Base-by-base conservation (phyloP, 108 stramenopile species). In the Nannochloropsis granulata region DNA sequence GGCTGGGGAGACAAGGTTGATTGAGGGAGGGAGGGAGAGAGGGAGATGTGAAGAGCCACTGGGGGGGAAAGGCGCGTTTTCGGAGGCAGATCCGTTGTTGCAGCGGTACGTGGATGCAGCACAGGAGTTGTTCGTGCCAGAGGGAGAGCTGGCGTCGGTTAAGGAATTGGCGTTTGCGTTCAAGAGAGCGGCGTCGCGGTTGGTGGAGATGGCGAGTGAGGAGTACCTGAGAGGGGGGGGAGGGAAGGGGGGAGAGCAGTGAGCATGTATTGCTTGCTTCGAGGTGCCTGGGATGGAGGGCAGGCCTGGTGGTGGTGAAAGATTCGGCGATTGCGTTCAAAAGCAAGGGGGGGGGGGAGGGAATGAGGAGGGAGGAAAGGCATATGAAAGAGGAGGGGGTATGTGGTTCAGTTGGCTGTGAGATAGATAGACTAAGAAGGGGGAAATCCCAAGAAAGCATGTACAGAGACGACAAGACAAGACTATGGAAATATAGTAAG, bases 161-260 rank as follows among this genome's bases (percentile, higher is more conserved):
- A 71, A 71, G n/a, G 95, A 96, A 83, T 94, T 95, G 91, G 94
- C 92, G 25, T 96, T 96, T 91, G 94, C 95, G 13, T 96, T 94
- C 88, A 94, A 95, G 90, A 91, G 95, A 43, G 94, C 94, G 16
- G 85, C 91, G 21, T 93, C 92, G 81, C 90, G 95, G 81, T 86
- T 96, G 89, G 91, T 93, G 79, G 95, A 96, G 91, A 96, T 96
- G 95, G 91, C 91, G 78, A 91, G 89, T 43, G 84, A 88, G 79
- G 90, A 79, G 16, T 96, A 95, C 79, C 10, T 16, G 56, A 71
- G n/a, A 16, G 56, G 11, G 56, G 56, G 56, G 56, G n/a, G 7
- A 71, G 56, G 56, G 56, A 71, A 11, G 56, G 56, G n/a, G 21
- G 11, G 56, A 7, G n/a, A 10, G n/a, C 16, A 71, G 56, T 16